Base-by-base conservation (phyloP, 1,139 yeast species). In the Debaryomyces sp. region DNA sequence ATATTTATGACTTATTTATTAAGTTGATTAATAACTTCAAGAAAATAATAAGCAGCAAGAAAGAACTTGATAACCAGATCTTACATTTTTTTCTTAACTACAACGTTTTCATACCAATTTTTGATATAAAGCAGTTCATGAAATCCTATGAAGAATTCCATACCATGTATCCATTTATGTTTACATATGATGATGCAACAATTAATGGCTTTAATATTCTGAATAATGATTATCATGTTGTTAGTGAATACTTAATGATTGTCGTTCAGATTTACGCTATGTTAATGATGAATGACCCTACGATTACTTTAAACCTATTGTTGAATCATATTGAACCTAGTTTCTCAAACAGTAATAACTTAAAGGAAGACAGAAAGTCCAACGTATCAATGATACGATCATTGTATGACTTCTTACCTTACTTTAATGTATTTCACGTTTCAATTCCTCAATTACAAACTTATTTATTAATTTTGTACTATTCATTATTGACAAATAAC, bases 51-150 rank as follows among this genome's bases (percentile, higher is more conserved):
- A 63, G 64, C 38, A 63, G 66, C 40, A 77, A 75, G 51, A 71
- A 69, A 45, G 81, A 78, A 50, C 60, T 83, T 52, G 88, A 84
- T 56, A 71, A 75, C 48, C 77, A 81, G 47, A 73, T 84, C 32
- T 68, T 73, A 53, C 76, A 80, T 45, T 84, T 73, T 58, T 84
- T 84, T 57, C 69, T 81, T 48, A 78, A 81, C 55, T 77, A 81
- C 59, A 84, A 84, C 61, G 73, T 77, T 18, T 72, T 83, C 52
- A 75, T 84, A 26, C 88, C 88, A 9, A 79, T 84, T n/a, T 75
- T 84, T 52, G 87, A 83, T 58, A 83, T 80, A 55, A 77, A 75
- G 43, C 64, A 72, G 38, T 83, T 84, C 57, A 82, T 82, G 77
- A 78, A 76, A 55, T 73, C 76, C 46, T 84, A 84, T 54, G 81